Base-by-base conservation (phyloP, 306 rosid genomes). In the Vicia faba region DNA sequence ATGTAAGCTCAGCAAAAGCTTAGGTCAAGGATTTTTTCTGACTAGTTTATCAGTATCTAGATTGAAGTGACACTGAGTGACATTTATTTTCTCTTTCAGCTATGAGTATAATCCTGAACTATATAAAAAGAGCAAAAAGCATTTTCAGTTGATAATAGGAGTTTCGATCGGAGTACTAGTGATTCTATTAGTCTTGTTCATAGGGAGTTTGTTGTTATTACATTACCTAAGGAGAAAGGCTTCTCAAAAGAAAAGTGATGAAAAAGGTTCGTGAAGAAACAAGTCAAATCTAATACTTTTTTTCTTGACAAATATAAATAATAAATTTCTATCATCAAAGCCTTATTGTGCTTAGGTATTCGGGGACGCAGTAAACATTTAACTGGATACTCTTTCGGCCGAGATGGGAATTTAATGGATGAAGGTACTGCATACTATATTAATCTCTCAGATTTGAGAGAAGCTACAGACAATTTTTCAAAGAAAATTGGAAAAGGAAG, bases 401-500 rank as follows among this genome's bases (percentile, higher is more conserved):
- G 74, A 33, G 95, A 74, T 64, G 85, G 84, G 26, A 85, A 56
- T 78, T 73, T 88, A 79, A 80, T 67, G 85, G 99, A 93, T 16
- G 97, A 93, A 65, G 95, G 99, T 58, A 75, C 83, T 75, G 92
- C 97, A 65, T 95, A 81, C 79, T 85, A 83, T 72, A 80, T 88
- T 20, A 35, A 86, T 2, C 87, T 95, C 54, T 71, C 95, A 11
- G 89, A 86, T 55, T 86, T 95, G 69, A 90, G 74, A 81, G 95
- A 79, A 76, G 99, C 96, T 50, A 95, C 99, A 1, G 70, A 82
- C 70, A 79, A 80, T 41, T 90, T 84, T 64, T 74, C 86, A 7
- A 88, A 80, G 84, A 90, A 90, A 79, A 84, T 90, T 51, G 97
- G 99, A 59, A 82, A 76, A 75, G 99, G 99, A 73, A 95, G 99